Evolutionary conservation across 1,284 basidiomycete species (phyloP).

Genomic region (Blastosporella zonata): DNA sequence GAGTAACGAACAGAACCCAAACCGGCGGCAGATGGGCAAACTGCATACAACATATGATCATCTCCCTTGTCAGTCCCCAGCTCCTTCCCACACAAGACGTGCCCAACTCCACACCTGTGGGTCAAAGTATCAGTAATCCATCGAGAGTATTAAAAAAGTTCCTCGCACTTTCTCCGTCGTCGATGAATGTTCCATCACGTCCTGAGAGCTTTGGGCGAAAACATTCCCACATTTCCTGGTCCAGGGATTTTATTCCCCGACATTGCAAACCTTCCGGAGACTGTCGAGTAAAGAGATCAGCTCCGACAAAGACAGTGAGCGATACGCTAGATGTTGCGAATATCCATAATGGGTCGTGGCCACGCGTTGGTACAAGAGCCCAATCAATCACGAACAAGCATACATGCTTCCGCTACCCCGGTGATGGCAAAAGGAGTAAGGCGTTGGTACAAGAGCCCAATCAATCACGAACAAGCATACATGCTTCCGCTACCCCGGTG

Average conservation of each 20-base stretch:
- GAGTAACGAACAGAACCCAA: too few species aligned
- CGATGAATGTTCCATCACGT: too few species aligned
- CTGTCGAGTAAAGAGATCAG: slow-evolving; percentile 1
- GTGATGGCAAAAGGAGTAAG: too few species aligned
- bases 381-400: slow-evolving; percentile 2
- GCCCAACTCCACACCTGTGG: too few species aligned
- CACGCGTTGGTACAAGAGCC: slow-evolving; percentile 8
- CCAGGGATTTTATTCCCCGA: slow-evolving; percentile 1
- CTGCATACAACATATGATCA: too few species aligned
- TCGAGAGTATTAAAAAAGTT: neutral
- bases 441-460: slow-evolving; percentile 9
- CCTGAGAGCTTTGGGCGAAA: slow-evolving; percentile 5
- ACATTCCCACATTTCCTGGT: neutral
- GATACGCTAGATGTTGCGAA: slow-evolving; percentile 2
- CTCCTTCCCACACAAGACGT: too few species aligned
- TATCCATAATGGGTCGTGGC: slow-evolving; percentile 3
- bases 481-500: slow-evolving; percentile 4
- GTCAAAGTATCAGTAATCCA: slow-evolving; percentile 13
- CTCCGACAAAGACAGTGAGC: neutral
- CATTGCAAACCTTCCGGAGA: slow-evolving; percentile 4
- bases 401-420: neutral
- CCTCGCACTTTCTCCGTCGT: neutral
- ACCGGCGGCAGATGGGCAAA: too few species aligned
- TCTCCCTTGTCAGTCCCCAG: too few species aligned
- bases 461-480: slow-evolving; percentile 6